Conservation (phyloP, 108 stramenopile species). For the Cyclotella atomus region DNA sequence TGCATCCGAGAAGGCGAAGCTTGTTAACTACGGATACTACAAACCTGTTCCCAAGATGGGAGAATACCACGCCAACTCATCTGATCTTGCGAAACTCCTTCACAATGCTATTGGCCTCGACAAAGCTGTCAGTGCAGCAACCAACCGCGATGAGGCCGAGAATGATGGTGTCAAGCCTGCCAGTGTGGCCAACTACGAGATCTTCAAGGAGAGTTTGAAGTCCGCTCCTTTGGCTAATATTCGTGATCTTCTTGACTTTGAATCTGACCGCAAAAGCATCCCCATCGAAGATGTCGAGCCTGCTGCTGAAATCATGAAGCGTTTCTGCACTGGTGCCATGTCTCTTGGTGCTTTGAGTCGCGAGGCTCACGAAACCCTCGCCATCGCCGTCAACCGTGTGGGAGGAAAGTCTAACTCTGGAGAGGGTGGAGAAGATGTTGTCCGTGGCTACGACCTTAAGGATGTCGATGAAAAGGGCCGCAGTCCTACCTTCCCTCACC, state of each 20-base stretch:
- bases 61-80: constrained; percentile 96
- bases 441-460: constrained; percentile 63
- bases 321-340: constrained; percentile 96
- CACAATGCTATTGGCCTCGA: constrained; percentile 91
- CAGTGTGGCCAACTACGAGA: constrained; percentile 86
- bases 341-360: constrained; percentile 92
- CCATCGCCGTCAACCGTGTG: constrained; percentile 93
- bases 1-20: constrained; percentile 74
- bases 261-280: constrained; percentile 83
- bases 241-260: constrained; percentile 91
- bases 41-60: constrained; percentile 89
- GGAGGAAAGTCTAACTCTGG: constrained; percentile 96
- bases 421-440: constrained; percentile 92
- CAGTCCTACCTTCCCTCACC: constrained; percentile 84
- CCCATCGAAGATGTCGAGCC: constrained; percentile 87
- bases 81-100: constrained; percentile 91
- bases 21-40: constrained; percentile 90
- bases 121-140: constrained; percentile 81
- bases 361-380: constrained; percentile 95
- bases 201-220: constrained; percentile 85
- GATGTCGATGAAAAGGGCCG: constrained; percentile 88
- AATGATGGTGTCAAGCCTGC: constrained; percentile 80
- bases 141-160: constrained; percentile 75
- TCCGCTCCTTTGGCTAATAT: constrained; percentile 88
- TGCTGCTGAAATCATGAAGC: constrained; percentile 86